These are phyloP conservation scores for Abelmoschus esculentus DNA, from an alignment of 345 rosid species.

Conservation along the genomic window DNA sequence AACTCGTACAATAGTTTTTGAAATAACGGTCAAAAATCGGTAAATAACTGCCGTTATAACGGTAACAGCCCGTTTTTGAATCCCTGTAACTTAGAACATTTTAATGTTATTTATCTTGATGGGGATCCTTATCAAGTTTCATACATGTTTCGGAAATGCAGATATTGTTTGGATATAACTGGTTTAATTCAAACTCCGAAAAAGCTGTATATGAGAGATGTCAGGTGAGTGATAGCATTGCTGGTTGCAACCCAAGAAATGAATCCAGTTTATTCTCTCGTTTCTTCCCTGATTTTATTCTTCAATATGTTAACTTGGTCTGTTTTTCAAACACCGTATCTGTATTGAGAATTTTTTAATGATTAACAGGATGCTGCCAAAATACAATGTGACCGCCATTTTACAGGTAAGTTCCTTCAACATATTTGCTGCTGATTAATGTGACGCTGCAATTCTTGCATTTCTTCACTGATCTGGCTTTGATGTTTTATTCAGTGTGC, in stretches of 20 bases:
- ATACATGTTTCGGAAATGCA: slow-evolving; percentile 21
- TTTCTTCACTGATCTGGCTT: slow-evolving; percentile 5
- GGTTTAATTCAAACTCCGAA: slow-evolving; percentile 49
- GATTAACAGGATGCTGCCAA: slow-evolving; percentile 62
- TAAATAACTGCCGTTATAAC: no score
- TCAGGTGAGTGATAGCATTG: slow-evolving; percentile 40
- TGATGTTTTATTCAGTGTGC: slow-evolving; percentile 59
- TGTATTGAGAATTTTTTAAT: slow-evolving; percentile 5
- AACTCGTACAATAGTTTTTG: no score
- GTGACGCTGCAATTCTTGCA: neutral
- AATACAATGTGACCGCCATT: slow-evolving; percentile 66
- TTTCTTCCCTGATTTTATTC: neutral
- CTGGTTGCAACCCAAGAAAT: neutral
- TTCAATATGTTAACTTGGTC: neutral
- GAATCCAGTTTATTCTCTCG: neutral
- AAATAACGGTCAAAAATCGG: no score
- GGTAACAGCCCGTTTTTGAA: no score
- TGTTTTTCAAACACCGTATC: neutral
- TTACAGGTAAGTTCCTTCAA: slow-evolving; percentile 48
- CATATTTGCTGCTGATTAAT: neutral
- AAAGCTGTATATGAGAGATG: slow-evolving; percentile 57
- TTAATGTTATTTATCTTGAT: neutral
- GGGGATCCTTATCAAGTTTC: slow-evolving; percentile 5
- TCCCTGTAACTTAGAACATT: neutral
- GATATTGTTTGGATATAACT: slow-evolving; percentile 44